Evolutionary conservation across 257 asterid genomes (phyloP), one percentile per base, ranked within the genome.

Genomic region (Anisodus acutangulus): DNA sequence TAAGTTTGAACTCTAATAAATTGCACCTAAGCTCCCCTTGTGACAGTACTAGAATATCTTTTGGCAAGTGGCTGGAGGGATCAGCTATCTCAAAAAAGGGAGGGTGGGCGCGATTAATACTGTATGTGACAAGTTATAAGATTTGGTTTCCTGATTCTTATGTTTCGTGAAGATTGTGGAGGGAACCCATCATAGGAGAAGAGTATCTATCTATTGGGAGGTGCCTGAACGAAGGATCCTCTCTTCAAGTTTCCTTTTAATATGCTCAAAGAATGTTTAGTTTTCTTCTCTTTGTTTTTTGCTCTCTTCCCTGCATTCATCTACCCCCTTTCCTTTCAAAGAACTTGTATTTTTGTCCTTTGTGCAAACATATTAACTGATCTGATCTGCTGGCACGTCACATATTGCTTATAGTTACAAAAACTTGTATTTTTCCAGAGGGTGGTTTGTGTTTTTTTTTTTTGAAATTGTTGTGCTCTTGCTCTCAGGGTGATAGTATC

Each of bases 401-500:
- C 37, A 26, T 78, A 13, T 31, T 53, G 64, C 82, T 51, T 78
- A 78, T 26, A 53, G 49, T 78, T 53, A 41, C 26, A 6, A 60
- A 22, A 78, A 9, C 45, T 12, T 53, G 82, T 53, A 53, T 53
- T 53, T 78, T 13, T 53, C 64, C 64, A 78, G 66, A 15, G 66
- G 57, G 31, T 51, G 49, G 43, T 83, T 68, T 57, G 71, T 72
- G 76, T 53, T 43, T 60, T 81, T 11, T 57, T 55, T 82, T 58
- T 69, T 10, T 58, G 41, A 43, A 47, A 10, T 84, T 72, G 8
- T 82, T n/a, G 22, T 62, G 53, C 43, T 83, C 68, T 87, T 86
- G 78, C 71, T 80, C 86, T 82, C 88, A 97, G 99, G 99, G 99
- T 87, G 93, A 93, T 86, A 97, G 99, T 88, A 92, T 97, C 89